phyloP scores from a whole-genome alignment of 305 asterid species.

The Fraxinus angustifolia region DNA sequence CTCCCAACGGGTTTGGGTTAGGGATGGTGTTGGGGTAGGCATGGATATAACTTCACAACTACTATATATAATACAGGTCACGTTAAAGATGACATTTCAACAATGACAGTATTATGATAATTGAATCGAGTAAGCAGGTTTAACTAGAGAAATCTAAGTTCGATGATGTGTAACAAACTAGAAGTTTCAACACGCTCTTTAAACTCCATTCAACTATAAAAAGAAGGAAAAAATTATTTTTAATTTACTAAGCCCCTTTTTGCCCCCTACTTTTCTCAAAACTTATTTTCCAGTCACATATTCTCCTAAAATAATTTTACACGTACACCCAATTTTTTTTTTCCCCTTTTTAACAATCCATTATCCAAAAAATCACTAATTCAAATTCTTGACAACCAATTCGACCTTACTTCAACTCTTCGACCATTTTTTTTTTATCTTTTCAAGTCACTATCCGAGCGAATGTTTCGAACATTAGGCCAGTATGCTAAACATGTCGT shows the following conservation, averaged over 20 bases:
- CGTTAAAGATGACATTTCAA: not conserved
- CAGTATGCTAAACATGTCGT: not conserved
- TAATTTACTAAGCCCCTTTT: not conserved
- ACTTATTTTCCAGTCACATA: too few species aligned
- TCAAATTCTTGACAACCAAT: not conserved
- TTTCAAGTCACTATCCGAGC: not conserved
- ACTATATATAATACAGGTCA: not conserved
- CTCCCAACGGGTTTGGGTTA: not conserved
- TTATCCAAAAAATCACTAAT: too few species aligned
- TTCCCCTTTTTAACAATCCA: too few species aligned
- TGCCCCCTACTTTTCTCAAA: too few species aligned
- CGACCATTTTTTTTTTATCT: not conserved
- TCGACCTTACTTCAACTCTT: not conserved
- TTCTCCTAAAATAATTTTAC: too few species aligned
- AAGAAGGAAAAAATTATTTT: not conserved
- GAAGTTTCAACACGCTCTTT: not conserved
- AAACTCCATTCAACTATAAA: not conserved
- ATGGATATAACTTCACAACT: not conserved
- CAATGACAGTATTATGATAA: not conserved
- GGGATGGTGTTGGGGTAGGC: not conserved
- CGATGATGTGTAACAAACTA: not conserved
- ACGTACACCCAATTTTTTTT: too few species aligned
- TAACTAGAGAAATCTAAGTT: not conserved
- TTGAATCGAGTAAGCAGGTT: not conserved
- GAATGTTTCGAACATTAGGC: not conserved